Evolutionary conservation across 2,329 filamentous ascomycete genomes (phyloP), one percentile per base, ranked within the genome.

Genomic region (Penicillium sp.): DNA sequence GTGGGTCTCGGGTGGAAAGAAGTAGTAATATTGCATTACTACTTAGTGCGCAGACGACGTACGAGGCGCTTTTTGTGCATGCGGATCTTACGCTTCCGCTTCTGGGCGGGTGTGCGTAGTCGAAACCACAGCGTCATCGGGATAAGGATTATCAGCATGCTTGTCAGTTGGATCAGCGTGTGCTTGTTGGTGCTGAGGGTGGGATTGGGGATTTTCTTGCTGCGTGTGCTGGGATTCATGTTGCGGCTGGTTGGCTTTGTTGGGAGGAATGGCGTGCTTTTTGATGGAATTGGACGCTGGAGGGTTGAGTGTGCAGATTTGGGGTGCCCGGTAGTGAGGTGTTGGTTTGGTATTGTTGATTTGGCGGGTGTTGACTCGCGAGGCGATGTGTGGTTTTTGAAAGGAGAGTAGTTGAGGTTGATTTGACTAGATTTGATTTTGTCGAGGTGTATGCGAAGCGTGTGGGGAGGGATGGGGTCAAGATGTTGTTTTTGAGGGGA

Each of bases 111-210:
- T 1, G 11, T 12, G 17, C 16, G 43, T 28, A 28, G 41, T 6
- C 7, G 16, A 11, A 26, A 3, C 16, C 10, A 25, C 19, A 31
- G 28, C 0, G 14, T 14, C 2, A 22, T 4, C 17, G 42, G 43
- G 30, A 14, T 4, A 8, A 43, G 11, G 8, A 50, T 37, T 5
- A 9, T 4, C 17, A 37, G 14, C 3, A 36, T 5, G 12, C 19
- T n/a, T 0, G 16, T 6, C 41, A 40, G 17, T 28, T 26, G 17
- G 47, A 26, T 7, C 37, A 50, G 44, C 44, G 49, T 1, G 37
- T 77, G 16, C 59, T 77, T 31, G 63, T 77, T 46, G 75, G 71
- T 7, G 74, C 73, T 5, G 66, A 68, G 9, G 76, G 76, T 9
- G 75, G 69, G 0, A 70, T 73, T 3, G 75, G 76, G 2, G 61